Conservation (phyloP, 108 stramenopile genomes). For the Schizochytrium sp. region DNA sequence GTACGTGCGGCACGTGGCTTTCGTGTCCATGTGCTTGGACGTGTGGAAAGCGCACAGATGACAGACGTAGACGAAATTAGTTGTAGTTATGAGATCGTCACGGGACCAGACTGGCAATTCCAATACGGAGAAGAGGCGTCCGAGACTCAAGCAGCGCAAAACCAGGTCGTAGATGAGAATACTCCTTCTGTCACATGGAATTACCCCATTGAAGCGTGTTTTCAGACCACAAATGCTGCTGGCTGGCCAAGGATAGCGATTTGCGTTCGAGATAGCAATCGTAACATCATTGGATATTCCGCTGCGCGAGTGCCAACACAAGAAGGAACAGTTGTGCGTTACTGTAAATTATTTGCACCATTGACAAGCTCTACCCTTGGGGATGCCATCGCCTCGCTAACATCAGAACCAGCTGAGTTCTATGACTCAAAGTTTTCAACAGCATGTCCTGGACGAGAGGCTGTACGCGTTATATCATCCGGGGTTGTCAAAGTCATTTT, state of each 20-base stretch:
- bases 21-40: constrained; percentile 27
- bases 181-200: constrained; percentile 39
- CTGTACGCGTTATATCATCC: constrained; percentile 18
- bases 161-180: constrained; percentile 32
- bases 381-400: background rate
- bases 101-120: constrained; percentile 31
- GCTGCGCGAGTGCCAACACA: background rate
- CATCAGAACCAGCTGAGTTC: constrained; percentile 37
- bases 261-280: constrained; percentile 47
- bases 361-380: constrained; percentile 32
- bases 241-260: constrained; percentile 38
- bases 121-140: constrained; percentile 5
- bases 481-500: background rate
- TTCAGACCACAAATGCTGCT: constrained; percentile 26
- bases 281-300: constrained; percentile 20
- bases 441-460: constrained; percentile 10
- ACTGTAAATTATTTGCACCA: constrained; percentile 57
- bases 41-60: constrained; percentile 43
- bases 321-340: background rate
- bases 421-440: constrained; percentile 38
- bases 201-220: constrained; percentile 15
- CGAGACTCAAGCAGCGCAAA: constrained; percentile 25
- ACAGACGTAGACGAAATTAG: background rate
- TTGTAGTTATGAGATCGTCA: constrained; percentile 35
- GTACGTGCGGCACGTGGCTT: background rate